Base-by-base conservation (phyloP, 371 early-diverging fungal genomes). In the Mucor mucedo region DNA sequence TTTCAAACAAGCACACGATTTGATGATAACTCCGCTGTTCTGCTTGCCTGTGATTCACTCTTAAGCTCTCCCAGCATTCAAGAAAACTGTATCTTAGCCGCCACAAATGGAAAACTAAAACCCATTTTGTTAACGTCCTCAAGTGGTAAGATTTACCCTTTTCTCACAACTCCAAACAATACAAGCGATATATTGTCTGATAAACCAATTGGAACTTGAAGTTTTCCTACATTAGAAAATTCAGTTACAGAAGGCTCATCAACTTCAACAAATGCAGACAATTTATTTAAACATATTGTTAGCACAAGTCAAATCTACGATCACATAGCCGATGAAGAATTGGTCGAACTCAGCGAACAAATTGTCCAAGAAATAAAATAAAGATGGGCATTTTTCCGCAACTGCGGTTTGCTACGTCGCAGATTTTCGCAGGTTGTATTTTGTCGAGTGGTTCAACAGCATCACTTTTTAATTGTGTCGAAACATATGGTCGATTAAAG, bases 151-250 rank as follows among this genome's bases (percentile, higher is more conserved):
- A 60, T 60, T 32, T 60, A 60, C 38, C 60, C 60, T 40, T 60
- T 60, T 60, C 52, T 60, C 60, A 50, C 60, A 60, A 52, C 60
- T 60, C 50, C 60, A 49, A 49, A 60, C 50, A 60, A 52, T 60
- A 60, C 41, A 52, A 62, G 47, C 29, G 63, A 55, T 62, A 39
- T 63, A 63, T 57, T 57, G 52, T 57, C 63, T 63, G 64, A 52
- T 57, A 44, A 57, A 41, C 58, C 58, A 63, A 63, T n/a, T 49
- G 63, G 56, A 2, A 63, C 55, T 52, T 63, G 63, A 45, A 52
- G 60, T 52, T 52, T 52, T 29, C 60, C 41, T 39, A 60, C 52
- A 50, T 28, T 52, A 40, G 40, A 52, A 10, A 60, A 60, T 39
- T 29, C 52, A 60, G 40, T 28, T 52, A 52, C 60, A 50, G 52